These are phyloP conservation scores for Hanseniaspora guilliermondii DNA, from an alignment of 805 yeast genomes.

Conservation along the genomic window DNA sequence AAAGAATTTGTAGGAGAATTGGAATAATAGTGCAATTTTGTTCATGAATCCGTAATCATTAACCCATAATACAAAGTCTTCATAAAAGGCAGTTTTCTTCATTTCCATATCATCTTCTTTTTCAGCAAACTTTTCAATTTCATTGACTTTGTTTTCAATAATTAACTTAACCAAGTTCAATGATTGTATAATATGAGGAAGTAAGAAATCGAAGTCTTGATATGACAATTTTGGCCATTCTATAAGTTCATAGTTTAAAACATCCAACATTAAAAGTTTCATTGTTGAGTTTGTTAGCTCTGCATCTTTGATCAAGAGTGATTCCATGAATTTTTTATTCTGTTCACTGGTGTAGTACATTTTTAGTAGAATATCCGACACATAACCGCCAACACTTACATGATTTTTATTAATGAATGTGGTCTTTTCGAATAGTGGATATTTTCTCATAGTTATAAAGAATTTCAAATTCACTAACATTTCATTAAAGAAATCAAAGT, in stretches of 20 bases:
- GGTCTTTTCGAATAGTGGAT: not conserved
- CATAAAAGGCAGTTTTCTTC: not conserved
- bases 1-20: slow-evolving; percentile 3
- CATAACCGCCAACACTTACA: not conserved
- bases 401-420: not conserved
- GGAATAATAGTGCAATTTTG: slow-evolving; percentile 1
- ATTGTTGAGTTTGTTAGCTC: not conserved
- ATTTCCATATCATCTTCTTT: not conserved
- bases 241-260: not conserved
- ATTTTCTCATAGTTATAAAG: not conserved
- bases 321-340: slow-evolving; percentile 2
- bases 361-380: slow-evolving; percentile 6
- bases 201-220: not conserved
- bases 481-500: not conserved
- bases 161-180: slow-evolving; percentile 2
- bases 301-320: not conserved
- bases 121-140: not conserved
- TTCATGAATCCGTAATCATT: slow-evolving; percentile 5
- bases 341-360: slow-evolving; percentile 1
- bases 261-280: not conserved
- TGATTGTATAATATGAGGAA: slow-evolving; percentile 1
- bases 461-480: not conserved
- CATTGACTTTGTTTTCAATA: not conserved
- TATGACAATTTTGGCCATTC: not conserved
- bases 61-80: not conserved